Evolutionary conservation across 2,329 filamentous ascomycete genomes (phyloP).

Genomic region (Talaromyces sp.): DNA sequence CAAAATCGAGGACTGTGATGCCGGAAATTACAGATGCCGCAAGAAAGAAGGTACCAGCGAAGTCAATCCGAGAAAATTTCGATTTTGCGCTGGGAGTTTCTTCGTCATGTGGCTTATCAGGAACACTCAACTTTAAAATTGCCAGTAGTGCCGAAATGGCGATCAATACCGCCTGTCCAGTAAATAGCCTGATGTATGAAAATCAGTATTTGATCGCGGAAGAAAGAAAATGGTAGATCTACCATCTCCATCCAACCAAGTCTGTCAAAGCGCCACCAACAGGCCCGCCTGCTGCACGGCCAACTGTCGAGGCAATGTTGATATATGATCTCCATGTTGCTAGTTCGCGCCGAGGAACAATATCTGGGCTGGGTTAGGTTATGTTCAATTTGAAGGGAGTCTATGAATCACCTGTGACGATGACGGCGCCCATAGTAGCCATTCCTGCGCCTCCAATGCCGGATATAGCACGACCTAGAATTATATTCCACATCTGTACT

Average conservation of each 20-base stretch:
- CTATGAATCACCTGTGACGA: conserved; percentile 31
- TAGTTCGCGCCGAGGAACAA: conserved; percentile 45
- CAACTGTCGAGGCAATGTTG: conserved; percentile 46
- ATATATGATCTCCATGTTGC: conserved; percentile 47
- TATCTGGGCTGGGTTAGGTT: conserved; percentile 24
- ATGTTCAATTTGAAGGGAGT: not conserved
- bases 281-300: conserved; percentile 47
- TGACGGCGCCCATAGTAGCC: conserved; percentile 40
- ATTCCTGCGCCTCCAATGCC: conserved; percentile 43
- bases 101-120: conserved; percentile 1
- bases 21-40: conserved; percentile 38
- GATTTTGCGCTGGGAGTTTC: conserved; percentile 8
- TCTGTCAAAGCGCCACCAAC: conserved; percentile 58
- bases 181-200: conserved; percentile 42
- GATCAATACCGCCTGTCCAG: conserved; percentile 51
- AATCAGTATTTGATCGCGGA: not conserved
- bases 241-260: conserved; percentile 62
- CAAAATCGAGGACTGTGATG: conserved; percentile 45
- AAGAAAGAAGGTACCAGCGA: conserved; percentile 48
- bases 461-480: conserved; percentile 35
- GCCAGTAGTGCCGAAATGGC: conserved; percentile 46
- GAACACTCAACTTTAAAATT: conserved; percentile 32
- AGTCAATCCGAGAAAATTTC: conserved; percentile 52
- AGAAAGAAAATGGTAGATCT: not conserved
- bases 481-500: conserved; percentile 32